Conservation (phyloP, 2,329 filamentous ascomycete species). For the Microdochium bolleyi region DNA sequence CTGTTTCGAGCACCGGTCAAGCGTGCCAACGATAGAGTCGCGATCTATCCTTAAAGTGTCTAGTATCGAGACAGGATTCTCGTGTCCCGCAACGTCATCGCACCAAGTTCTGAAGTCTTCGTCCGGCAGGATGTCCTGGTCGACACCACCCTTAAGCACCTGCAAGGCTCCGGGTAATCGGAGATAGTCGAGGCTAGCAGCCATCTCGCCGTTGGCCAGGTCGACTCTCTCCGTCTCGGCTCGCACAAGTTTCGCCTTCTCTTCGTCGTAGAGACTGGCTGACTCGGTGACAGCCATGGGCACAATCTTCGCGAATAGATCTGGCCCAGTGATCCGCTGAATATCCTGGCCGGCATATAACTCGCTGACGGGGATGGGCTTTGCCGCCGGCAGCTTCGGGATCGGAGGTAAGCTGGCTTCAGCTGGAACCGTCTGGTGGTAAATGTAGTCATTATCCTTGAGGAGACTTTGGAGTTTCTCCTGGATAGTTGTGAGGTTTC, state of each 20-base stretch:
- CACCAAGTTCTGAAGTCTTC: conserved; percentile 93
- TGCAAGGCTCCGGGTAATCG: conserved; percentile 84
- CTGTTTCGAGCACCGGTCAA: conserved; percentile 80
- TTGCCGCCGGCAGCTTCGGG: conserved; percentile 86
- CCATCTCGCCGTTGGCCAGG: conserved; percentile 90
- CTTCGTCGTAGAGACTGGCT: conserved; percentile 94
- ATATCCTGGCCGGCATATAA: conserved; percentile 97
- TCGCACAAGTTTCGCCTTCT: conserved; percentile 91
- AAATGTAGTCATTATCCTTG: conserved; percentile 98
- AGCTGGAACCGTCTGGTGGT: conserved; percentile 83
- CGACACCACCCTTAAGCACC: conserved; percentile 85
- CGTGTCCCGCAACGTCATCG: conserved; percentile 80
- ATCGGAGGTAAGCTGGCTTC: conserved; percentile 77
- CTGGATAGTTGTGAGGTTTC: conserved; percentile 73
- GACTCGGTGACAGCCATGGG: conserved; percentile 94
- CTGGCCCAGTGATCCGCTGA: conserved; percentile 89
- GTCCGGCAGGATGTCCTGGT: conserved; percentile 81
- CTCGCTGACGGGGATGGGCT: conserved; percentile 94
- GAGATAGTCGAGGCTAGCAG: conserved; percentile 86
- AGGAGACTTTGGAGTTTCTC: conserved; percentile 68
- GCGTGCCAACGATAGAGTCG: conserved; percentile 58
- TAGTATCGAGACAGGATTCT: conserved; percentile 70
- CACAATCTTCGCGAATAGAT: conserved; percentile 94
- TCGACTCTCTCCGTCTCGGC: conserved; percentile 93
- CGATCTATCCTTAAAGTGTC: conserved; percentile 73